phyloP scores from a whole-genome alignment of 2,329 filamentous ascomycete species.

The Diaporthe caulivora region DNA sequence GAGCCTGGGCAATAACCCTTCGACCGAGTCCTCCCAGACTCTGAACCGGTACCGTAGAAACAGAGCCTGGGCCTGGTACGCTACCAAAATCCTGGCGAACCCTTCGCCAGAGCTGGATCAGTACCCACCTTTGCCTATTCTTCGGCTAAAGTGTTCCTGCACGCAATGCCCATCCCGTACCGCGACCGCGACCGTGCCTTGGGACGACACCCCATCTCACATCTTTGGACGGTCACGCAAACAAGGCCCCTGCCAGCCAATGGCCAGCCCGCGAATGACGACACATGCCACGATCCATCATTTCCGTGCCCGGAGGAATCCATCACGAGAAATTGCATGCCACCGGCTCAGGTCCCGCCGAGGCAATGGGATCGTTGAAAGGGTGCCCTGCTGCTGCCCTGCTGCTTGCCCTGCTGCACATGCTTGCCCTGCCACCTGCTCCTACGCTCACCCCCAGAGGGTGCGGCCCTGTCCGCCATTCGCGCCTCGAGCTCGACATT shows the following conservation, averaged over 20 bases:
- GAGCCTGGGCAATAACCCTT: background rate
- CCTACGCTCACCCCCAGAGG: conserved; percentile 16
- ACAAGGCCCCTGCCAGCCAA: conserved; percentile 25
- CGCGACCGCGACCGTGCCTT: conserved; percentile 19
- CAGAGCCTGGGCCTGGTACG: background rate
- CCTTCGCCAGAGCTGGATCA: conserved; percentile 11
- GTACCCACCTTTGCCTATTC: conserved; percentile 30
- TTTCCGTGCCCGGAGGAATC: conserved; percentile 31
- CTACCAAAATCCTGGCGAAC: background rate
- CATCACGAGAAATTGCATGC: conserved; percentile 31
- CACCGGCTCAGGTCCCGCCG: conserved; percentile 26
- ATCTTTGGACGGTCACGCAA: conserved; percentile 32
- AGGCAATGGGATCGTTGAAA: conserved; percentile 29
- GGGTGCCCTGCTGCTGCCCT: conserved; percentile 29
- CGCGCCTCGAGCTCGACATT: conserved; percentile 23
- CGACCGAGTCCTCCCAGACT: background rate
- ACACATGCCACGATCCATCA: conserved; percentile 31
- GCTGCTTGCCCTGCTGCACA: conserved; percentile 24
- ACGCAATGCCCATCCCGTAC: conserved; percentile 28
- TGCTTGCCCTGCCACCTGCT: conserved; percentile 19
- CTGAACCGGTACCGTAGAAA: conserved; percentile 10
- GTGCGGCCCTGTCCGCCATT: background rate
- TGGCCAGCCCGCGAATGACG: conserved; percentile 25
- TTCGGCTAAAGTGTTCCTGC: conserved; percentile 29
- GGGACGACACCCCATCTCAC: conserved; percentile 32